Evolutionary conservation across 441 rosid species (phyloP), one percentile per base, ranked within the genome.

Genomic region (Theobroma grandiflorum): DNA sequence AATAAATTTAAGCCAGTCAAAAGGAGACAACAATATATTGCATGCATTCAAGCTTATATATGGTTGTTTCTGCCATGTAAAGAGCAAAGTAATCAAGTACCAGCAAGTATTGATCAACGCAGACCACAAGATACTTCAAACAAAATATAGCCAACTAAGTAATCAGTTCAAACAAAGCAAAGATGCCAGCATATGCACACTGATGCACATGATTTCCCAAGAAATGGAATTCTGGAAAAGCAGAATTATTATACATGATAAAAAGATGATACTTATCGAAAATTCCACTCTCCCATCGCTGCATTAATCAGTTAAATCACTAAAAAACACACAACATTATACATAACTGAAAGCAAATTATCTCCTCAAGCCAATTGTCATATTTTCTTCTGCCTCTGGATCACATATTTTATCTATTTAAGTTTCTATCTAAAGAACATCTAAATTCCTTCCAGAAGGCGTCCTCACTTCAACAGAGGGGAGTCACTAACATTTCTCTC

Each of bases 271-370:
- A 40, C 26, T 35, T 38, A 18, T 38, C 20, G 11, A 18, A 18
- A 37, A 18, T 4, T 2, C 4, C 43, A 6, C 11, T 5, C 43
- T 14, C 63, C 49, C 26, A 11, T 20, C 10, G 52, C 18, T 57
- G 35, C 11, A 3, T 1, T 38, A 37, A 57, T 53, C 52, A 11
- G n/a, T 65, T 4, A 37, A 58, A 40, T 42, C 50, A 12, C 66
- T 11, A 74, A 58, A 68, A 37, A 73, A 38, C 37, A 55, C 9
- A 4, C 77, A 37, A 73, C 65, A 57, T 74, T 15, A 68, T 22
- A 45, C 73, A 43, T 45, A 69, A 22, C 55, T 2, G 73, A 69
- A 59, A 59, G 74, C n/a, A 31, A 49, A 70, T 16, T 6, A 70
- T 49, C 59, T 15, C 58, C 3, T 49, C 59, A 70, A 49, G 59